Base-by-base conservation (phyloP, 2,329 filamentous ascomycete species). In the Trichoderma breve region DNA sequence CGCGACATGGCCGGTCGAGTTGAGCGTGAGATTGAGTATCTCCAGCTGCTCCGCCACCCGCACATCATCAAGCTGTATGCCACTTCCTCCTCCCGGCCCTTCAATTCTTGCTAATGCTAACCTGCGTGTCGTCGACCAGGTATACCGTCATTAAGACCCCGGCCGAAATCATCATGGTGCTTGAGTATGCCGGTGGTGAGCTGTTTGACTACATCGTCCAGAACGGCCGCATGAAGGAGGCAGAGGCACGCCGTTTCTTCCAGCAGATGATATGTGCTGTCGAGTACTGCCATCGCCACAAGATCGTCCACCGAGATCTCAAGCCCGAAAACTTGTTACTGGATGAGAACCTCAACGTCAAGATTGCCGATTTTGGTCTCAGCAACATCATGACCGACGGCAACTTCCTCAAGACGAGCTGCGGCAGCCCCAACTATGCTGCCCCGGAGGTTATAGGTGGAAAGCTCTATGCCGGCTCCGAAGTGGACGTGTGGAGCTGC, bases 381-480 rank as follows among this genome's bases (percentile, higher is more conserved):
- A 98, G 95, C 85, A 99, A 99, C 81, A 99, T 99, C 83, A 99
- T 99, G 96, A 98, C 96, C 0, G 96, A 99, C 80, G 96, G 96
- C 30, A 99, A 99, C 81, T 99, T 99, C 80, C 89, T 99, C 78
- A 98, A 98, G 84, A 99, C 96, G 1, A 98, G 95, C 80, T 99
- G 96, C 78, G 96, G 96, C 68, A 98, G 95, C 79, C 96, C 96
- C 55, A 99, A 99, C 82, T 99, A 99, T 81, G 96, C 96, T 14
- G 96, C 96, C 1, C 96, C 96, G 7, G 96, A 99, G 81, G 96
- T 99, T 73, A 98, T 99, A 79, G 96, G 95, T 70, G 96, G 96
- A 28, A 99, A 98, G 86, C 86, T 98, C 70, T 99, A 99, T 80
- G 96, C 96, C 21, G 96, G 96, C 1, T 95, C 96, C 0, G 96